Base-by-base conservation (phyloP, 108 stramenopile genomes). In the Cylindrotheca fusiformis region DNA sequence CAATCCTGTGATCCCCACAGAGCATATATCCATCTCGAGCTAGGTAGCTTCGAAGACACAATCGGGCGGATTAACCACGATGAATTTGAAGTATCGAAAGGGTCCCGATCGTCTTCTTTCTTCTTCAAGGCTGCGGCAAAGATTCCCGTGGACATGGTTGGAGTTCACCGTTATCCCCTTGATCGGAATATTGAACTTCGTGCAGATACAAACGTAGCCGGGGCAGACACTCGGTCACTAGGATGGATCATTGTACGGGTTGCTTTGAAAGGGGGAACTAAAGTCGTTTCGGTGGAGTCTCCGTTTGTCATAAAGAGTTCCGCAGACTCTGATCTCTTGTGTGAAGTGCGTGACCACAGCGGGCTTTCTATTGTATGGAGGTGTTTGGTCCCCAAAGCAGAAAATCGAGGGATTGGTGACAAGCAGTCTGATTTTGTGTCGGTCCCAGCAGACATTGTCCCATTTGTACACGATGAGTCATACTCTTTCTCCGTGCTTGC, bases 1-100 rank as follows among this genome's bases (percentile, higher is more conserved):
- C 81, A 82, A 36, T 71, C 81, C 20, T 82, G 81, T 51, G 81
- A 82, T 58, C 82, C 82, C 2, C 82, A 83, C 67, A 44, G 71
- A 32, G 78, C 75, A 25, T 72, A 70, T 41, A 79, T 79, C 0
- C 53, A 58, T 32, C 66, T 83, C 33, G 82, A 83, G 53, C 52
- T 83, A 50, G 76, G 82, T 17, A 62, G 65, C 55, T 41, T 41
- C 14, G 36, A 41, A 41, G 73, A 76, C 49, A 58, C 72, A 12
- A 66, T 55, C n/a, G 75, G 64, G 6, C 57, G 75, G 62, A 31
- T 71, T 17, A 49, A 59, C 29, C 60, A 67, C 46, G 59, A 52
- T 18, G 61, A 64, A 21, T 60, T 75, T 32, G 61, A 76, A 22
- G 49, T 63, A 22, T 57, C 68, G 19, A 68, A 62, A 58, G 69